Conservation (phyloP, 2,329 filamentous ascomycete species). For the Cladophialophora bantiana region DNA sequence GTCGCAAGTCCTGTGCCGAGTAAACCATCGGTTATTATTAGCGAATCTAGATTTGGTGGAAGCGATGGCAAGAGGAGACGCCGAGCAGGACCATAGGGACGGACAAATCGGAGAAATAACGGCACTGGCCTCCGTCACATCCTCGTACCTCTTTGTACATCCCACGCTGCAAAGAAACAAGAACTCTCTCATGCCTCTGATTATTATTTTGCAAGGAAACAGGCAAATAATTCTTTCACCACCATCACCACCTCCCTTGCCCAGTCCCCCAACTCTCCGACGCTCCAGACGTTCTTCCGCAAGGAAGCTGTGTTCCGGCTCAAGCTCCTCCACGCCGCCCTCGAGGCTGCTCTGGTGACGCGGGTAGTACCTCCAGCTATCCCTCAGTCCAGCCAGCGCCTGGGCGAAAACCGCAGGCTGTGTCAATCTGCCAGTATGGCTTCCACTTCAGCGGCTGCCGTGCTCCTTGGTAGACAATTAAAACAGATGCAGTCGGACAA, state of each 20-base stretch:
- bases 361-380: not conserved
- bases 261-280: not conserved
- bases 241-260: not conserved
- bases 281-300: not conserved
- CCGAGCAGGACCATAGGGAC: not conserved
- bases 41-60: not conserved
- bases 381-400: slow-evolving; percentile 5
- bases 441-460: slow-evolving; percentile 66
- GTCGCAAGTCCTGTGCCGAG: not conserved
- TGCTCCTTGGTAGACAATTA: slow-evolving; percentile 82
- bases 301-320: not conserved
- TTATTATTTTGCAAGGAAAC: not conserved
- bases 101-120: slow-evolving; percentile 8
- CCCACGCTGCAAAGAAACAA: not conserved
- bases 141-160: not conserved
- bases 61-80: not conserved
- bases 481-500: slow-evolving; percentile 93
- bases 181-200: not conserved
- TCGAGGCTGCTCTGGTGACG: not conserved
- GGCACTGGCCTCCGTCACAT: not conserved
- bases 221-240: not conserved
- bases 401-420: not conserved
- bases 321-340: not conserved
- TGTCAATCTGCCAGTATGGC: slow-evolving; percentile 41
- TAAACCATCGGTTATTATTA: no score